Conservation (phyloP, 202 grass and related monocot genomes). For the Dendrocalamus latiflorus region DNA sequence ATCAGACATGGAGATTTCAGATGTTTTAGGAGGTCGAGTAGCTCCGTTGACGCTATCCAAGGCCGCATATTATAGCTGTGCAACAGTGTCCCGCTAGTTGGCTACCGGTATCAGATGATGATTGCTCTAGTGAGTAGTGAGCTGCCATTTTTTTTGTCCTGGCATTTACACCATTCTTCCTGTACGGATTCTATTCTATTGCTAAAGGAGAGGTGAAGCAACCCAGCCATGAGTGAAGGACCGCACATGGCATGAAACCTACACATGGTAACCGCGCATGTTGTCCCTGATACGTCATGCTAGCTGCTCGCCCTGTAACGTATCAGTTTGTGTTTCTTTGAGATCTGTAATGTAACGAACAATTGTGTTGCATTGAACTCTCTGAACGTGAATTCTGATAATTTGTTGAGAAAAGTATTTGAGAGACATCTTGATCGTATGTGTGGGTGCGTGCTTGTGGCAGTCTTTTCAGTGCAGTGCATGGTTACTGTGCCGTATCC, state of each 20-base stretch:
- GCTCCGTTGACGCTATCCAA: background rate
- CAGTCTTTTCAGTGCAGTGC: background rate
- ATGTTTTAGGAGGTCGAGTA: conserved; percentile 24
- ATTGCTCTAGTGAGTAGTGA: background rate
- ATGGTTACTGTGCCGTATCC: background rate
- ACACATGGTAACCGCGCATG: background rate
- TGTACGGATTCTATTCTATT: background rate
- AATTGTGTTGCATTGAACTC: background rate
- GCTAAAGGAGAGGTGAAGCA: background rate
- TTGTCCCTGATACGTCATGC: background rate
- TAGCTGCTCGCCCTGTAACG: background rate
- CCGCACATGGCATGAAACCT: background rate
- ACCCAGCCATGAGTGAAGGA: background rate
- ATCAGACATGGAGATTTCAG: conserved; percentile 23
- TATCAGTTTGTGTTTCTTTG: background rate
- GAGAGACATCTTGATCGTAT: background rate
- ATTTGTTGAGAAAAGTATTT: background rate
- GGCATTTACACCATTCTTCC: background rate
- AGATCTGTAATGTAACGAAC: background rate
- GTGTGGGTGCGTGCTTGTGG: background rate
- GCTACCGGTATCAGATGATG: background rate
- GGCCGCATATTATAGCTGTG: background rate
- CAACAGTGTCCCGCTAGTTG: background rate
- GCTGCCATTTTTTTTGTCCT: background rate
- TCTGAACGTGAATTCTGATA: background rate